Evolutionary conservation across 1,284 basidiomycete species (phyloP), one percentile per base, ranked within the genome.

Genomic region (Ceratobasidium sp.): DNA sequence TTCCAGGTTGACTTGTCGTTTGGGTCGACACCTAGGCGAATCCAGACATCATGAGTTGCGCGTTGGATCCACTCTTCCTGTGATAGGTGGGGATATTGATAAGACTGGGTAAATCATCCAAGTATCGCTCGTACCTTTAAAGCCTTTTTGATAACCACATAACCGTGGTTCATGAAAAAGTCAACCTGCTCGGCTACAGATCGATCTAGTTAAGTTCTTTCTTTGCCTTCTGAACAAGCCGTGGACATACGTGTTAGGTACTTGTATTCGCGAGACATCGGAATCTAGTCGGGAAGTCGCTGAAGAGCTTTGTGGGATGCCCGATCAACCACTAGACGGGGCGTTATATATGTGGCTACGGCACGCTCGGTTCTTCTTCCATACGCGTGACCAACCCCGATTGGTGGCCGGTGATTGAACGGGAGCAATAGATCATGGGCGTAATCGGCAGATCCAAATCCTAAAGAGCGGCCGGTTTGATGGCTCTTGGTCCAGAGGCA

Each of bases 1-100:
- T 46, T 75, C 78, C 78, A 80, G 9, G 79, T 80, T 10, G 75
- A 74, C 74, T 79, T 79, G 74, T 80, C 79, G 34, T 78, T 41
- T 0, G 75, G 74, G 48, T 80, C 77, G 64, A 73, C 76, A n/a
- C 78, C 78, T 5, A 79, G 74, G 8, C 79, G 75, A 18, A 78
- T 75, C 77, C 77, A 79, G 18, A 79, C 57, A 72, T 78, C 75
- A 8, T 71, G 72, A 72, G 62, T 57, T 21, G 21, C 34, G 70
- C 58, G 50, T 53, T 65, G 16, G 34, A 69, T 69, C 65, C 65
- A 69, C 21, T 69, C 65, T 32, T 69, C 65, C 65, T 52, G 36
- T 16, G n/a, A 39, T 21, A 21, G 14, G 34, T 14, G 14, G 18
- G 23, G 26, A 39, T n/a, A 6, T 6, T 3, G 43, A 36, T 36